A percentile compares a stretch with the other conserved stretches of the same genome.
These are phyloP conservation scores for Gynochthodes officinalis DNA, from an alignment of 257 asterid genomes.

Conservation along the genomic window DNA sequence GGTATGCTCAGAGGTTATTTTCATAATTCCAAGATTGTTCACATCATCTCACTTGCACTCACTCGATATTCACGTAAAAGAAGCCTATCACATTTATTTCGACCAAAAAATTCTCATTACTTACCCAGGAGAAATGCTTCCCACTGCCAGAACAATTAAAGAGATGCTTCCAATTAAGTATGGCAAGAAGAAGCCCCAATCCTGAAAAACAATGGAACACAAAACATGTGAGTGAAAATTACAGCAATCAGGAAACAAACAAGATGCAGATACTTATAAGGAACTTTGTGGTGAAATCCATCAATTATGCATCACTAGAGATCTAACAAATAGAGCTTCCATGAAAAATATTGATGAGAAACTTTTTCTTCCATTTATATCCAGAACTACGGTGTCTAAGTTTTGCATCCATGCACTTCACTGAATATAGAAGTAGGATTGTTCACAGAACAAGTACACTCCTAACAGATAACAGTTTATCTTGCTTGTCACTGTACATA, in stretches of 20 bases:
- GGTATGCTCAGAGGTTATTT: background rate
- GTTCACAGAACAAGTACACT: background rate
- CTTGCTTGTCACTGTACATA: background rate
- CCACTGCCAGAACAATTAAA: slow-evolving; percentile 78
- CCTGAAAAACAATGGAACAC: slow-evolving; percentile 38
- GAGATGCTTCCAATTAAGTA: slow-evolving; percentile 94
- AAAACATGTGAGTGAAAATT: background rate
- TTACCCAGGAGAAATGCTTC: slow-evolving; percentile 92
- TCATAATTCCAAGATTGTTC: background rate
- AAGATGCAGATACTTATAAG: background rate
- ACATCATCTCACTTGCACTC: background rate
- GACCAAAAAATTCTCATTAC: slow-evolving; percentile 17
- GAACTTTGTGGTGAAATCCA: background rate
- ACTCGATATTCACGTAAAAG: background rate
- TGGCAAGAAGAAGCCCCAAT: slow-evolving; percentile 96
- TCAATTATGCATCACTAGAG: background rate
- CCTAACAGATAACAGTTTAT: background rate
- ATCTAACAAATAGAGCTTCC: background rate
- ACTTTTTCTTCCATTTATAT: background rate
- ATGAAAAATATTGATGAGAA: background rate
- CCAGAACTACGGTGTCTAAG: background rate
- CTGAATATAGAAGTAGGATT: background rate
- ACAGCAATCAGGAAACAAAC: background rate
- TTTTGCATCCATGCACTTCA: background rate
- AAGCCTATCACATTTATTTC: background rate